These are phyloP conservation scores for Paraurostyla sp. DNA, from an alignment of 73 alveolate genomes.

Conservation along the genomic window DNA sequence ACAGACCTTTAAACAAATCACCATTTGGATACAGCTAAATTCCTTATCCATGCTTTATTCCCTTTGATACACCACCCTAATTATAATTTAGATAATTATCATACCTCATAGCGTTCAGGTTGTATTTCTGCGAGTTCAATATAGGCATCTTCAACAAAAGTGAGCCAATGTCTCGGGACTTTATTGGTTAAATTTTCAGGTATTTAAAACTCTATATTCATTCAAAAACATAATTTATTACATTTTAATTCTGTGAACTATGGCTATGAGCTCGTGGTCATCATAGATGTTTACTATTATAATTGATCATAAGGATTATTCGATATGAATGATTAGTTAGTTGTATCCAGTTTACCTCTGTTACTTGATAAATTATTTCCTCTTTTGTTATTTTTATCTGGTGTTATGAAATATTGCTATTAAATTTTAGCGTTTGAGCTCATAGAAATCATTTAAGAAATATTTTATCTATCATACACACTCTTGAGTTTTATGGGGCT, in stretches of 20 bases:
- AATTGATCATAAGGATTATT: too few relatives aligned
- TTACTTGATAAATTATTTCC: too few relatives aligned
- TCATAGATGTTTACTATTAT: too few relatives aligned
- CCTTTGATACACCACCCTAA: conserved; percentile 74
- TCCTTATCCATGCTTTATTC: conserved; percentile 85
- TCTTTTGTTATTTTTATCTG: too few relatives aligned
- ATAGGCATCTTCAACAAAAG: conserved; percentile 46
- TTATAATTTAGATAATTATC: background rate
- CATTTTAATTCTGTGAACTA: too few relatives aligned
- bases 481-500: background rate
- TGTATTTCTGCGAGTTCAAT: background rate
- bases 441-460: too few relatives aligned
- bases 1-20: conserved; percentile 84
- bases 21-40: conserved; percentile 76
- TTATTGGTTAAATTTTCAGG: conserved; percentile 19
- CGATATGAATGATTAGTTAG: too few relatives aligned
- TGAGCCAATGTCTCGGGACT: conserved; percentile 57
- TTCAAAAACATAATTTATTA: background rate
- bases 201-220: background rate
- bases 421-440: too few relatives aligned
- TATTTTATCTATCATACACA: background rate
- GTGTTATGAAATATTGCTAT: too few relatives aligned
- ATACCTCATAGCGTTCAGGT: conserved; percentile 78
- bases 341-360: too few relatives aligned
- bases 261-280: too few relatives aligned